Base-by-base conservation (phyloP, 352 stramenopile genomes). In the Phytopythium oedochilum region DNA sequence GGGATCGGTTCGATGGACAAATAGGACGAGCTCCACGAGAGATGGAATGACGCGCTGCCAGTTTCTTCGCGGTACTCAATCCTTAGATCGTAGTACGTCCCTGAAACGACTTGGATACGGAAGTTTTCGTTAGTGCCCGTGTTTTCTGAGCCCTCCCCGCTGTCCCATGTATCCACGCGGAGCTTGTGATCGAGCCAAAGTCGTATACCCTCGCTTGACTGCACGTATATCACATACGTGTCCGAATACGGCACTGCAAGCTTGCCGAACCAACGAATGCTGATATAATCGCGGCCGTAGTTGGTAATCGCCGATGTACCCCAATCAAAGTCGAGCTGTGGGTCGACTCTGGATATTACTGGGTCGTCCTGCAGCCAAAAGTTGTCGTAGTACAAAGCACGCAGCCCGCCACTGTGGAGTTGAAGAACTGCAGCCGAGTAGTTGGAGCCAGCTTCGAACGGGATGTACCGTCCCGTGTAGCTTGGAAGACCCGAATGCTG, bases 1-100 rank as follows among this genome's bases (percentile, higher is more conserved):
- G 93, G 89, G 25, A 99, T 85, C 14, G 88, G 63, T 57, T 96
- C 67, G 10, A 97, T 75, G 1, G 73, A 59, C 1, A 97, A 65
- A 17, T 86, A 98, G 34, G 85, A 94, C n/a, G 91, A 98, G 54
- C 87, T 97, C 93, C 95, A 99, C 14, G 88, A 64, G 17, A 98
- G 73, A 23, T 70, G 63, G 25, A 99, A 74, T 9, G 79, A 79
- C 0, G 96, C 96, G 11, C 71, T 71, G 12, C 95, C 96, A 2
- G 83, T 97, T 18, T 96, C 75, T 75, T 99, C 96, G 38, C 92
- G 91, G 60, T 98, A 99, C 64, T 99, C 96, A 45, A 99, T 69
- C 36, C 89, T 89, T 17, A 99, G 34, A 62, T 99, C 95, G 64
- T 98, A 96, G 68, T 84, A 98, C 1, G 64, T 79, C 7, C 73